A percentile compares a stretch with the other conserved stretches of the same genome.
These are phyloP conservation scores for Hypoxylon perforatum DNA, from an alignment of 495 filamentous ascomycete genomes.

Conservation along the genomic window DNA sequence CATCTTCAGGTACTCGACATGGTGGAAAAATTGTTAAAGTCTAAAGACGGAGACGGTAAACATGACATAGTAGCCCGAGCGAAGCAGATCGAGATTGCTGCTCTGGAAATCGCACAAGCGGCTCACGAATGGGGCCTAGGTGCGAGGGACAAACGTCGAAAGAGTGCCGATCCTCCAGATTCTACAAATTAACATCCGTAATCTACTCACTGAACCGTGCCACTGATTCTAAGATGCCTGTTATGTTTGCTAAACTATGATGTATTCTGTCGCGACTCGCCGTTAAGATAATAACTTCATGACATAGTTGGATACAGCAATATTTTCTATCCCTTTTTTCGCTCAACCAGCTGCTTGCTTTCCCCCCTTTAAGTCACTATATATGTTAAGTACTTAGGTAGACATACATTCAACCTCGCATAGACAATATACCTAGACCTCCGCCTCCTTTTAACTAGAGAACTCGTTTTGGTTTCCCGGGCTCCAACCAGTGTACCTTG, in stretches of 20 bases:
- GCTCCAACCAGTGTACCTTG: slow-evolving; percentile 53
- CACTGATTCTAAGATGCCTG: not conserved
- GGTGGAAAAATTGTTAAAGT: slow-evolving; percentile 24
- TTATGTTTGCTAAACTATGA: no score
- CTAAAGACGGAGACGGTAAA: slow-evolving; percentile 4
- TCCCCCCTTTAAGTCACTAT: no score
- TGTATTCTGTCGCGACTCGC: no score
- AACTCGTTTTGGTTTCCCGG: slow-evolving; percentile 24
- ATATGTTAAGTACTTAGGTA: no score
- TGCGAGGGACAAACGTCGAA: slow-evolving; percentile 26
- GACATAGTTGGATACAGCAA: no score
- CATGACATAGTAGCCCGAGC: slow-evolving; percentile 18
- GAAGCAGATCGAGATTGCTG: slow-evolving; percentile 32
- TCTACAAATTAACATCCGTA: slow-evolving; percentile 12
- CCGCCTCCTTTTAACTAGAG: not conserved
- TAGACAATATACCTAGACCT: not conserved
- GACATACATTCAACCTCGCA: not conserved
- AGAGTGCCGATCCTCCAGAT: slow-evolving; percentile 6
- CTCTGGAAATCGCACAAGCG: slow-evolving; percentile 35
- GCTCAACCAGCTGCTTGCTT: no score
- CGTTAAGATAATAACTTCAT: no score
- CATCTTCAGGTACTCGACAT: slow-evolving; percentile 33
- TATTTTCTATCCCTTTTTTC: no score
- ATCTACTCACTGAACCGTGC: not conserved
- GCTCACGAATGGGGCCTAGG: slow-evolving; percentile 36